A percentile compares a stretch with the other conserved stretches of the same genome.
Conservation (phyloP, 1,284 basidiomycete species). For the Leccinum fallax region DNA sequence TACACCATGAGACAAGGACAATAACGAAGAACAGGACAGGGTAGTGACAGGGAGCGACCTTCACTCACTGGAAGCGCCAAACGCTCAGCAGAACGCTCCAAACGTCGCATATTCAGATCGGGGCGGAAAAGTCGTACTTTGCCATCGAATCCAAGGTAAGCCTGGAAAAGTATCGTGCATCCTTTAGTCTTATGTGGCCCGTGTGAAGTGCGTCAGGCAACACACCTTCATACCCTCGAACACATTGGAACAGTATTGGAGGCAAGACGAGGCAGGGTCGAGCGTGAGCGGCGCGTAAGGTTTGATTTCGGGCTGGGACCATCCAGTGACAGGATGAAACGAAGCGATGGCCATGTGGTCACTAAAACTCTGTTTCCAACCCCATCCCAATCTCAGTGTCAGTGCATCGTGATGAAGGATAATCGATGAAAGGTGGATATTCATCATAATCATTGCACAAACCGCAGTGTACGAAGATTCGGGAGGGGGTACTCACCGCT, state of each 20-base stretch:
- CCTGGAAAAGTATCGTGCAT: slow-evolving; percentile 43
- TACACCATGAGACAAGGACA: not conserved
- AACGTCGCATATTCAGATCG: slow-evolving; percentile 78
- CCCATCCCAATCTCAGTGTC: not conserved
- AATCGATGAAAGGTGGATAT: not conserved
- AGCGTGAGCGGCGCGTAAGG: slow-evolving; percentile 73
- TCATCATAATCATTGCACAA: not conserved
- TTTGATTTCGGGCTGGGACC: slow-evolving; percentile 81
- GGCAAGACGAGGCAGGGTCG: slow-evolving; percentile 74
- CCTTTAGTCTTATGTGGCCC: not conserved
- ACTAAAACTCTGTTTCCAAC: slow-evolving; percentile 44
- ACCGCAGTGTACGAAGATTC: not conserved
- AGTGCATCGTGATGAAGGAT: not conserved
- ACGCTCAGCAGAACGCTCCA: slow-evolving; percentile 61
- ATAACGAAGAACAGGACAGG: too few relatives aligned
- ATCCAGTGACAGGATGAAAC: slow-evolving; percentile 68
- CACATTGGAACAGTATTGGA: slow-evolving; percentile 77
- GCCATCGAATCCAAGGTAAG: slow-evolving; percentile 70
- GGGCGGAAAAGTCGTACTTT: slow-evolving; percentile 76
- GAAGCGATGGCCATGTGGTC: slow-evolving; percentile 83
- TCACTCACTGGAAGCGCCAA: slow-evolving; percentile 64
- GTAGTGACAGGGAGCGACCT: not conserved
- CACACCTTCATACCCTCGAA: slow-evolving; percentile 89
- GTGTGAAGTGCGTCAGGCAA: not conserved
- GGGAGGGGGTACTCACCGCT: slow-evolving; percentile 29